These are phyloP conservation scores for Blastocrithidia nonstop DNA, from an alignment of 208 protist species.

Conservation along the genomic window DNA sequence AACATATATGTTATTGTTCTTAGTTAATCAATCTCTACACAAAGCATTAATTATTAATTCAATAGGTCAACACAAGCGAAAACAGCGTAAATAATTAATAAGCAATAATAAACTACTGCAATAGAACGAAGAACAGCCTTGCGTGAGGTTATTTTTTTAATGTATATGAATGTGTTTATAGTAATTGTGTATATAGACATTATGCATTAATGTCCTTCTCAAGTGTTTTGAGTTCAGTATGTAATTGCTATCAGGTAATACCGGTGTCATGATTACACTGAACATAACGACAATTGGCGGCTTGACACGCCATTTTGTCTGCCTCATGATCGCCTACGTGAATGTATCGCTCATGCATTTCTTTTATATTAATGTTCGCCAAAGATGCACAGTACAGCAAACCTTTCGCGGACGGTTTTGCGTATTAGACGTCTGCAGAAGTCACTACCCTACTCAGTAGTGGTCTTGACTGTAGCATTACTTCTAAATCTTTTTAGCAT, in stretches of 20 bases:
- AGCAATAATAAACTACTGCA: too few relatives aligned
- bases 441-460: conserved; percentile 24
- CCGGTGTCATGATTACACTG: conserved; percentile 19
- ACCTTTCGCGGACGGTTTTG: conserved; percentile 48
- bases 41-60: too few relatives aligned
- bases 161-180: too few relatives aligned
- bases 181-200: too few relatives aligned
- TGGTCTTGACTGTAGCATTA: conserved; percentile 15
- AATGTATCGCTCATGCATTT: conserved; percentile 14
- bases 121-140: too few relatives aligned
- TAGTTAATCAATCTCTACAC: too few relatives aligned
- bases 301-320: conserved; percentile 25
- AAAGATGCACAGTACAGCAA: conserved; percentile 10
- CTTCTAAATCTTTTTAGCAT: conserved; percentile 24
- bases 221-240: conserved; percentile 13
- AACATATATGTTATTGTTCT: too few relatives aligned
- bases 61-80: too few relatives aligned
- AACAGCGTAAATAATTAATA: too few relatives aligned
- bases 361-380: conserved; percentile 1
- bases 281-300: conserved; percentile 30
- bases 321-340: conserved; percentile 52
- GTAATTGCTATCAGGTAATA: conserved; percentile 29
- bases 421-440: conserved; percentile 16
- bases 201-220: too few relatives aligned
- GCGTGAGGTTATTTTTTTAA: too few relatives aligned